Conservation (phyloP, 2,329 filamentous ascomycete genomes). For the Lasiodiplodia sp. region DNA sequence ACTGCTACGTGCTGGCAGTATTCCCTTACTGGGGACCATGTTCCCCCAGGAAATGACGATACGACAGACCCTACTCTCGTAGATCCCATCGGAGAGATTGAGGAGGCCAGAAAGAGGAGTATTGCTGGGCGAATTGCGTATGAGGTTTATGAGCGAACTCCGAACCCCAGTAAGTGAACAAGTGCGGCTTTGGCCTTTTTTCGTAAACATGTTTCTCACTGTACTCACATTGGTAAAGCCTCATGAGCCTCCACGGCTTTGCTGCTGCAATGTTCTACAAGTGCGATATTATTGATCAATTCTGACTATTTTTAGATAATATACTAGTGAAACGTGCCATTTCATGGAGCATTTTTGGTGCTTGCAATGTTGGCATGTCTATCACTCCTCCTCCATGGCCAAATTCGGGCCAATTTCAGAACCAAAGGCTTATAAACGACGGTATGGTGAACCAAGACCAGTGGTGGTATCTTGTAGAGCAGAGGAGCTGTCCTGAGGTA, state of each 20-base stretch:
- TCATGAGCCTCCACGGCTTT: no score
- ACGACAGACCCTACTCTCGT: neutral
- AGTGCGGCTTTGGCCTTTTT: neutral
- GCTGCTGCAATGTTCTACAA: no score
- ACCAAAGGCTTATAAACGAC: neutral
- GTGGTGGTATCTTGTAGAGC: slow-evolving; percentile 8
- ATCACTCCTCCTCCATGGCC: neutral
- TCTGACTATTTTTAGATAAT: neutral
- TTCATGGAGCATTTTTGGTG: neutral
- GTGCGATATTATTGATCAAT: neutral
- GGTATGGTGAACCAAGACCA: neutral
- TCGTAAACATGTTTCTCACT: neutral
- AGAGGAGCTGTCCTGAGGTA: neutral
- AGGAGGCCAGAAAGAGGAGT: neutral
- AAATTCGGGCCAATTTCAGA: neutral
- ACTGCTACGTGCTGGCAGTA: slow-evolving; percentile 11
- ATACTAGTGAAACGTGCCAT: neutral
- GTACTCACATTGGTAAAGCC: neutral
- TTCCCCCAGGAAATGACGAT: neutral
- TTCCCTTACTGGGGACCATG: no score
- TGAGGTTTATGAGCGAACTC: neutral
- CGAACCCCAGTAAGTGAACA: neutral
- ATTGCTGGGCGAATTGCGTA: slow-evolving; percentile 7
- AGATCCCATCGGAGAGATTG: neutral
- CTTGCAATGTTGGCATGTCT: neutral